A percentile compares a stretch with the other conserved stretches of the same genome.
Evolutionary conservation across 2,329 filamentous ascomycete species (phyloP).

Genomic region (Sordariomycetes sp.): DNA sequence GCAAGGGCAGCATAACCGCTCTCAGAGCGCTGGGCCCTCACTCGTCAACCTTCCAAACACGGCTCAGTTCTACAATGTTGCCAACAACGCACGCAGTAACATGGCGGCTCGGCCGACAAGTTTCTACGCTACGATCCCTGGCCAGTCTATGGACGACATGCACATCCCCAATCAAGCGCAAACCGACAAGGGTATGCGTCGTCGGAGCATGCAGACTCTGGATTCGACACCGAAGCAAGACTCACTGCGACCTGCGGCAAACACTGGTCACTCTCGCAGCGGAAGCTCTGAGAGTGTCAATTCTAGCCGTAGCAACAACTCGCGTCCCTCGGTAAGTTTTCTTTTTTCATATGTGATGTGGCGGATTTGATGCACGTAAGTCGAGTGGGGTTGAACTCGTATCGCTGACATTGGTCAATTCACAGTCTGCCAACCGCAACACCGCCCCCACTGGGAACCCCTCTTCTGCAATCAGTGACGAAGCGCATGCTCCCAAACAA

Average conservation of each 20-base stretch:
- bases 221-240: conserved; percentile 20
- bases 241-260: conserved; percentile 22
- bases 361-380: too few relatives aligned
- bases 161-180: conserved; percentile 47
- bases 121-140: conserved; percentile 37
- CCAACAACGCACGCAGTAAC: conserved; percentile 18
- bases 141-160: conserved; percentile 58
- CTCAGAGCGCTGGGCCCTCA: conserved; percentile 22
- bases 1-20: conserved; percentile 22
- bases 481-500: conserved; percentile 30
- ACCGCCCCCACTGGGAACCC: conserved; percentile 43
- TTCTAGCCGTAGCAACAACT: conserved; percentile 48
- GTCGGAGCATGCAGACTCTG: conserved; percentile 70
- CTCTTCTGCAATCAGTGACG: conserved; percentile 38
- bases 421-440: conserved; percentile 53
- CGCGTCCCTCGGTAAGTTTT: conserved; percentile 56
- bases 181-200: conserved; percentile 69
- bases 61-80: conserved; percentile 19
- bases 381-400: conserved; percentile 24
- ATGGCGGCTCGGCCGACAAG: conserved; percentile 40
- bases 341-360: conserved; percentile 8
- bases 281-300: conserved; percentile 57
- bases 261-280: conserved; percentile 29
- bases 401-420: conserved; percentile 37
- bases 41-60: conserved; percentile 14